Base-by-base conservation (phyloP, 345 rosid genomes). In the Citrus cavaleriei region DNA sequence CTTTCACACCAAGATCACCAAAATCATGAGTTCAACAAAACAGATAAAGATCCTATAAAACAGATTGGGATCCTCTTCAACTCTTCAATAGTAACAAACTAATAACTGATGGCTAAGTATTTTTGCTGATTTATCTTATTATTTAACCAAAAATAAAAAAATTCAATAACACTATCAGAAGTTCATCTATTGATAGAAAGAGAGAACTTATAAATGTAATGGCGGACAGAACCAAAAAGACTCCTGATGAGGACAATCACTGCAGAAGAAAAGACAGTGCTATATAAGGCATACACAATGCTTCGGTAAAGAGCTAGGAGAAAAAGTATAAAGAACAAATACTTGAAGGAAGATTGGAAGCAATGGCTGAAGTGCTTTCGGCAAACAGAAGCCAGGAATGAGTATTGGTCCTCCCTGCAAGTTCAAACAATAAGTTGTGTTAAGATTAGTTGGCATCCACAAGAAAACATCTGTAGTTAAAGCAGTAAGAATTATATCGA, bases 281-380 rank as follows among this genome's bases (percentile, higher is more conserved):
- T 32, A 72, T 21, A 16, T 32, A 64, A 37, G 49, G 28, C 35
- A 37, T 25, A 38, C 79, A 67, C 18, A 25, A 68, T n/a, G 22
- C 18, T 18, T 67, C 57, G 22, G 42, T 57, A 77, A 38, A 35
- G 27, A 37, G 70, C 49, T 24, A 74, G 66, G 61, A 27, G n/a
- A 65, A 68, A 24, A 46, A 68, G 66, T 21, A 77, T 54, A 61
- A 46, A 83, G 54, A 10, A 77, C 76, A 18, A 82, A 76, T 90
- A 94, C 99, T 84, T 91, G 99, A 68, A 93, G 93, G 85, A 93
- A 93, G 76, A 93, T 88, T 27, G 99, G 99, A 86, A 96, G 93
- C 89, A 96, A 79, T 60, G 98, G 98, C 87, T 87, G 92, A 65
- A 96, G 98, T 58, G 99, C 94, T 89, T 96, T 96, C 35, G 93